Evolutionary conservation across 176 grass and related monocot genomes (phyloP).

Genomic region (Urochloa ruziziensis): DNA sequence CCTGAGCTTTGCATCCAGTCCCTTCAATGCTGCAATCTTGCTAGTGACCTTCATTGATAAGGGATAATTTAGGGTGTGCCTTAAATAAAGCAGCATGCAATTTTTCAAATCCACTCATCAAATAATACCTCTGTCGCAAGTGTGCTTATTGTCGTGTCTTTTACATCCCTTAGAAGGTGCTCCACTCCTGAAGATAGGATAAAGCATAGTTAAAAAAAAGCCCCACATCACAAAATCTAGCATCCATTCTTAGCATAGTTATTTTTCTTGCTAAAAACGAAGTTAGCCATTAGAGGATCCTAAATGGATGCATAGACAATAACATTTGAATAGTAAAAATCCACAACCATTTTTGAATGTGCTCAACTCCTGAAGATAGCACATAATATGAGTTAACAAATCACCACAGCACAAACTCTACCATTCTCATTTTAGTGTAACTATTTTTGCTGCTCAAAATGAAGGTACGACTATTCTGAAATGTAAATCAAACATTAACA

Average conservation of each 20-base stretch:
- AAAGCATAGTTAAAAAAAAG: slow-evolving; percentile 4
- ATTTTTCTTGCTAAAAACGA: not conserved
- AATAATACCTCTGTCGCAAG: slow-evolving; percentile 82
- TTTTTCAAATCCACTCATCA: not conserved
- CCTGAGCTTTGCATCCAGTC: slow-evolving; percentile 76
- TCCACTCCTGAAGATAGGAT: slow-evolving; percentile 70
- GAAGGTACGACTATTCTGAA: not conserved
- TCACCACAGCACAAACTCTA: not conserved
- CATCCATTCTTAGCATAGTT: not conserved
- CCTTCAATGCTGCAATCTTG: slow-evolving; percentile 91
- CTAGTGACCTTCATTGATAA: slow-evolving; percentile 63
- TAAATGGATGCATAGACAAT: not conserved
- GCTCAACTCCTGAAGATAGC: slow-evolving; percentile 65
- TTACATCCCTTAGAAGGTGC: slow-evolving; percentile 94
- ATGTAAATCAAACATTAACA: not conserved
- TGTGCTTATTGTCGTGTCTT: slow-evolving; percentile 95
- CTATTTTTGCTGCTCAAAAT: not conserved
- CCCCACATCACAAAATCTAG: not conserved
- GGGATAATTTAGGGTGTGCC: slow-evolving; percentile 14
- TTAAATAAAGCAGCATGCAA: slow-evolving; percentile 11
- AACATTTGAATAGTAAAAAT: slow-evolving; percentile 9
- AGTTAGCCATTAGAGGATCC: not conserved
- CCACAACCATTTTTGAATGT: slow-evolving; percentile 40
- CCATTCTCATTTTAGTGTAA: not conserved
- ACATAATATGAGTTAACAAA: slow-evolving; percentile 17